Percentiles rank a stretch among this genome's conserved stretches.
phyloP scores from a whole-genome alignment of 192 early-diverging fungal genomes.

The Helicostylum pulchrum region DNA sequence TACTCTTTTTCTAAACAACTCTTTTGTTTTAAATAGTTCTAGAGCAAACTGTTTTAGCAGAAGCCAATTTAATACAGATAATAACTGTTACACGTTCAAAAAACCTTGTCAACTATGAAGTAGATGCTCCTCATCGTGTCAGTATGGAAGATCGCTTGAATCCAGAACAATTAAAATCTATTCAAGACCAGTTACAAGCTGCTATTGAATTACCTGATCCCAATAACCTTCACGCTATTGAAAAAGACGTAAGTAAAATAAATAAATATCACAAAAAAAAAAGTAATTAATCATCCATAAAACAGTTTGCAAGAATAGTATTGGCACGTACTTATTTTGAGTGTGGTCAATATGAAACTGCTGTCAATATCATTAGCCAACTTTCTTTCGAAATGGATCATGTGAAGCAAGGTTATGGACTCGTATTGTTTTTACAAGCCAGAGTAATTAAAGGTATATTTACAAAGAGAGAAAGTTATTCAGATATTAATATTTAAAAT shows the following conservation, averaged over 20 bases:
- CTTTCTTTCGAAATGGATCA: constrained; percentile 35
- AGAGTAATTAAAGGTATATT: constrained; percentile 56
- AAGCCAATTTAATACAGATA: constrained; percentile 28
- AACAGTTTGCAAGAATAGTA: constrained; percentile 46
- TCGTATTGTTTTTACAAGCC: constrained; percentile 55
- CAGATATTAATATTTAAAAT: neutral
- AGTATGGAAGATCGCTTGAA: constrained; percentile 17
- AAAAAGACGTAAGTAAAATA: constrained; percentile 12
- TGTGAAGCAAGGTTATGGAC: constrained; percentile 48
- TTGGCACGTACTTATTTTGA: constrained; percentile 60
- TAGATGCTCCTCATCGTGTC: constrained; percentile 28
- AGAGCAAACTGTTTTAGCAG: constrained; percentile 41
- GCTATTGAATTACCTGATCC: constrained; percentile 9
- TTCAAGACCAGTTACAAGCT: constrained; percentile 24
- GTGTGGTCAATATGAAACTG: constrained; percentile 44
- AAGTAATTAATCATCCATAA: neutral
- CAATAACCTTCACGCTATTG: neutral
- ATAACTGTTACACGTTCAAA: constrained; percentile 7
- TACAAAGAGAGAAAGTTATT: neutral
- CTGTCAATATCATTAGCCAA: constrained; percentile 36
- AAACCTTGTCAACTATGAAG: constrained; percentile 6
- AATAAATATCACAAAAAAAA: neutral
- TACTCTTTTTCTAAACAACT: too few species aligned
- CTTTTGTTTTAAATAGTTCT: constrained; percentile 21
- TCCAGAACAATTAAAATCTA: constrained; percentile 2